These are phyloP conservation scores for Euphorbia pulcherrima DNA, from an alignment of 345 rosid species.

Conservation along the genomic window DNA sequence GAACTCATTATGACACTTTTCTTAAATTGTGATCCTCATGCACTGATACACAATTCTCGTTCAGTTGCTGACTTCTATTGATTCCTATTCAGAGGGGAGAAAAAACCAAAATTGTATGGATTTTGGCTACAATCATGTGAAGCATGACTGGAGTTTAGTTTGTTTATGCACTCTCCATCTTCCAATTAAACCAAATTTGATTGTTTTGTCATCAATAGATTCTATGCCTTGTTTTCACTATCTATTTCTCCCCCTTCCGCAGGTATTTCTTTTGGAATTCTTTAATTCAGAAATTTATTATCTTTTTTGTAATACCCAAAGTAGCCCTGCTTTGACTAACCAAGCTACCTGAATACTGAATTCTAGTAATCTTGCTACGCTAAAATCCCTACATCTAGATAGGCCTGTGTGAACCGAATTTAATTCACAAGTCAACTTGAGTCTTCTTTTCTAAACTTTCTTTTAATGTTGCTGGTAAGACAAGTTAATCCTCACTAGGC, in stretches of 20 bases:
- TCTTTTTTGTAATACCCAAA: neutral
- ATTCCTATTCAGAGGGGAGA: neutral
- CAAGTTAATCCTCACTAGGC: neutral
- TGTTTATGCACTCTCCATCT: no score
- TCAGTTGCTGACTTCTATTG: neutral
- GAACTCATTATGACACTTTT: neutral
- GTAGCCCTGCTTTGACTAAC: neutral
- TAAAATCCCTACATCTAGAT: neutral
- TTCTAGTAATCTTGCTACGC: neutral
- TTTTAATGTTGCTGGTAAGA: neutral
- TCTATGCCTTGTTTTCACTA: neutral
- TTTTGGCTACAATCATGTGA: neutral
- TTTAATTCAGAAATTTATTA: neutral
- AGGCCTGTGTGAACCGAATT: neutral
- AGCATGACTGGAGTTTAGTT: neutral
- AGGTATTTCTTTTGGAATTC: neutral
- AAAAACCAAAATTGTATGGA: neutral
- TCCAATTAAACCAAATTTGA: no score
- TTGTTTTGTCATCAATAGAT: neutral
- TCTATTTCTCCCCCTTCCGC: neutral
- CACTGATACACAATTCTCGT: neutral
- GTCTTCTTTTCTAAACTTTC: neutral
- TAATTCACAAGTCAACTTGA: neutral
- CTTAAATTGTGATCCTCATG: neutral
- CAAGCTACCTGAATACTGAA: neutral